Percentiles rank a stretch among this genome's conserved stretches.
phyloP scores from a whole-genome alignment of 2,329 filamentous ascomycete species.

The Fusarium pininemorale region DNA sequence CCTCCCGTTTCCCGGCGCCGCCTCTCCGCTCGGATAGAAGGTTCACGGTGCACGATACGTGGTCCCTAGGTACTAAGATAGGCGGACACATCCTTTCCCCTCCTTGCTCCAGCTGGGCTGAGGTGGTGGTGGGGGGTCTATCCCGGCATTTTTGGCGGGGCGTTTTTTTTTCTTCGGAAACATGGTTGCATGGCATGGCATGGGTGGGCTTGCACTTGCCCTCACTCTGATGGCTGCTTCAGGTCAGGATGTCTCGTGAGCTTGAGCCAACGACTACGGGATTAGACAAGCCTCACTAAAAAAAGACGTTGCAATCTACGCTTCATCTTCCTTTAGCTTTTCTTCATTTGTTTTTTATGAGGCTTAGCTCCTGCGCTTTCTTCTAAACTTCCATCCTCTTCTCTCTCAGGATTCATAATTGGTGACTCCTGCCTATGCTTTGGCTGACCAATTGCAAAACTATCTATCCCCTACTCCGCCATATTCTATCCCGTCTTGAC shows the following conservation, averaged over 20 bases:
- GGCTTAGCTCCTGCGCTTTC: neutral
- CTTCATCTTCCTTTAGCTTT: neutral
- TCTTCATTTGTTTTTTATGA: constrained; percentile 1
- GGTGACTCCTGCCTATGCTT: constrained; percentile 2
- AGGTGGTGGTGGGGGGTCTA: constrained; percentile 11
- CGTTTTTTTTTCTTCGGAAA: constrained; percentile 16
- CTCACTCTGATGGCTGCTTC: constrained; percentile 9
- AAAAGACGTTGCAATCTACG: constrained; percentile 19
- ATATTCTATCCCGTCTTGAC: neutral
- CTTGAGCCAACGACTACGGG: constrained; percentile 5
- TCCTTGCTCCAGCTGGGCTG: constrained; percentile 3
- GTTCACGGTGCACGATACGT: neutral
- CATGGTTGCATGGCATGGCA: constrained; percentile 18
- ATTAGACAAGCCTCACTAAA: constrained; percentile 36
- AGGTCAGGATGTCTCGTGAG: constrained; percentile 28
- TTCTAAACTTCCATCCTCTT: constrained; percentile 7
- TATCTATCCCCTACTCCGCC: constrained; percentile 6
- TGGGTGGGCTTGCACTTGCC: constrained; percentile 4
- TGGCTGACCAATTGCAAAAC: constrained; percentile 21
- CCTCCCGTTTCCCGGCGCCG: neutral
- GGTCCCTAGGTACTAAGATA: neutral
- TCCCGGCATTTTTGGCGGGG: constrained; percentile 21
- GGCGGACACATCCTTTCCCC: neutral
- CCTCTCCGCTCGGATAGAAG: neutral
- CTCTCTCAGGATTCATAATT: constrained; percentile 9